A percentile compares a stretch with the other conserved stretches of the same genome.
Conservation (phyloP, 768 basidiomycete species). For the Boletus tylopilopsis region DNA sequence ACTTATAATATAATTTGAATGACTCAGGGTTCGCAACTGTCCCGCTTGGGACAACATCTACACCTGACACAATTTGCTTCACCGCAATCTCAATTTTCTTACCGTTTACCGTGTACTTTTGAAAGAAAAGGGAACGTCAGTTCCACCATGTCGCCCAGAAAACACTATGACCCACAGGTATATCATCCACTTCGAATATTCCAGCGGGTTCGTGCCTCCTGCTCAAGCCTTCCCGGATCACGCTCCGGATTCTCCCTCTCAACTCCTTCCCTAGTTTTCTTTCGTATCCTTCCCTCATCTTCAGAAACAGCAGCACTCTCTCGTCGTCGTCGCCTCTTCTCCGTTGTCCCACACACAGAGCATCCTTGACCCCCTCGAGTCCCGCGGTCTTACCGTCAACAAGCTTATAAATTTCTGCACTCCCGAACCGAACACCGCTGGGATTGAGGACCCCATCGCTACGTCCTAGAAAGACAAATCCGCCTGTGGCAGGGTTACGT, state of each 20-base stretch:
- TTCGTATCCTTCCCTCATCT: conserved; percentile 51
- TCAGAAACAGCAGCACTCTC: conserved; percentile 71
- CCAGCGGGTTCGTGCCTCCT: conserved; percentile 72
- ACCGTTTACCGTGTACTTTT: conserved; percentile 69
- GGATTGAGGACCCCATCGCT: conserved; percentile 78
- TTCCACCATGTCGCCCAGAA: neutral
- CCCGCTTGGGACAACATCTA: conserved; percentile 60
- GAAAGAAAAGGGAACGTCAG: neutral
- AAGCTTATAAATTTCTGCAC: conserved; percentile 75
- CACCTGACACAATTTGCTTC: conserved; percentile 73
- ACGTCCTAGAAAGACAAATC: conserved; percentile 59
- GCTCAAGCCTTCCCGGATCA: conserved; percentile 59
- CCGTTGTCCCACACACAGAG: conserved; percentile 70
- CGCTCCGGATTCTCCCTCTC: conserved; percentile 52
- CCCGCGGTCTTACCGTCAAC: conserved; percentile 39
- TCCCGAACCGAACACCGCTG: conserved; percentile 78
- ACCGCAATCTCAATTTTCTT: conserved; percentile 81
- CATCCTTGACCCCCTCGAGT: conserved; percentile 59
- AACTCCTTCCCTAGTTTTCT: conserved; percentile 50
- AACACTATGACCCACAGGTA: conserved; percentile 50
- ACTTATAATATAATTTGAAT: conserved; percentile 61
- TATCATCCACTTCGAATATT: conserved; percentile 60
- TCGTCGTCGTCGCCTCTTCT: conserved; percentile 63
- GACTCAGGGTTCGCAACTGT: conserved; percentile 74
- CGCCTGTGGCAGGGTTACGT: conserved; percentile 57